Evolutionary conservation across 139 green algal genomes (phyloP).

Genomic region (Bryopsis sp.): DNA sequence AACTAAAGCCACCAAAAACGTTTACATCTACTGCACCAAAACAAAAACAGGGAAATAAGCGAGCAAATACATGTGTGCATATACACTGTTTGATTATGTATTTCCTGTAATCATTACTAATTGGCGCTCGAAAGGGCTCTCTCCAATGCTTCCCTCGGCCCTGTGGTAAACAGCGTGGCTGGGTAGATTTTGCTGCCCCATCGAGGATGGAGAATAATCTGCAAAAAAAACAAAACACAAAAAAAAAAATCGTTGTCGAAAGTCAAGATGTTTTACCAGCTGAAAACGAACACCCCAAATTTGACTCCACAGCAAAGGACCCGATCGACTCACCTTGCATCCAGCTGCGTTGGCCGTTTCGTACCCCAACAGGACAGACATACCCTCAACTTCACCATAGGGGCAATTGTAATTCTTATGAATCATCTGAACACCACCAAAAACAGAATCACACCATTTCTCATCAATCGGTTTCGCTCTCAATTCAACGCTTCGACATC

Average conservation of each 20-base stretch:
- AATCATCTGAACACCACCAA: constrained; percentile 54
- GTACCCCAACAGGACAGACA: constrained; percentile 37
- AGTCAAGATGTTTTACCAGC: too few species aligned
- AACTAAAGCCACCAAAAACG: too few species aligned
- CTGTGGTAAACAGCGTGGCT: constrained; percentile 7
- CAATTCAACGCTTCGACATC: too few species aligned
- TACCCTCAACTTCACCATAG: constrained; percentile 84
- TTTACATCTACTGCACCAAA: too few species aligned
- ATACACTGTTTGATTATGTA: too few species aligned
- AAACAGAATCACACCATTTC: constrained; percentile 7
- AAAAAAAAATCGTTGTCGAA: too few species aligned
- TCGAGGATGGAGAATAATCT: background rate
- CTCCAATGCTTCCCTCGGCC: background rate
- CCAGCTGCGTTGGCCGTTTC: constrained; percentile 46
- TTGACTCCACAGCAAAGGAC: background rate
- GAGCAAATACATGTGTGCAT: too few species aligned
- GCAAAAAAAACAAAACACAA: too few species aligned
- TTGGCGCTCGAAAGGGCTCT: too few species aligned
- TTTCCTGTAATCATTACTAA: too few species aligned
- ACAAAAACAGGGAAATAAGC: too few species aligned
- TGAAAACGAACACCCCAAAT: too few species aligned
- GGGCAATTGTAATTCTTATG: constrained; percentile 48
- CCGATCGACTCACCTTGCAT: constrained; percentile 39
- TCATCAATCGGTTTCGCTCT: background rate
- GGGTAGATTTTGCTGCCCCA: constrained; percentile 1